phyloP scores from a whole-genome alignment of 805 yeast genomes.

The Starmerella sp. region DNA sequence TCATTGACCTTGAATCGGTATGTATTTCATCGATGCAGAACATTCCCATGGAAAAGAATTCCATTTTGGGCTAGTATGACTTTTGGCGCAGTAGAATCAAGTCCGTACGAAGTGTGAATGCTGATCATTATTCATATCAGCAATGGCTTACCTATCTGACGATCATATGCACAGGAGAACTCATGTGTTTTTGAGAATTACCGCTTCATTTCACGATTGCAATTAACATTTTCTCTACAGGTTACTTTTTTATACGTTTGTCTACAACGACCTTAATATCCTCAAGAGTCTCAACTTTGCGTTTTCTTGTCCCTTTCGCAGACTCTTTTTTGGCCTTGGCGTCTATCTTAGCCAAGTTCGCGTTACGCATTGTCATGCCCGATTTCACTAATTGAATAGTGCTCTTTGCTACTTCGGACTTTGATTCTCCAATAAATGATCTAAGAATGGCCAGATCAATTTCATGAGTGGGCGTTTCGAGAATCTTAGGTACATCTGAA shows the following conservation, averaged over 20 bases:
- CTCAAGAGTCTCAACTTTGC: background rate
- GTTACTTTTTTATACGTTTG: background rate
- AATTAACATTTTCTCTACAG: too few relatives aligned
- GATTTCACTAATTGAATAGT: slow-evolving; percentile 37
- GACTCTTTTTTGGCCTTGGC: slow-evolving; percentile 36
- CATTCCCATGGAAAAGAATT: slow-evolving; percentile 69
- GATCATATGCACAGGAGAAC: too few relatives aligned
- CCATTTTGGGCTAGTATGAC: slow-evolving; percentile 2
- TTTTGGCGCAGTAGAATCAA: too few relatives aligned
- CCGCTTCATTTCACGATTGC: too few relatives aligned
- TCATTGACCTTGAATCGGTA: slow-evolving; percentile 34
- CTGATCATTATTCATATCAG: background rate
- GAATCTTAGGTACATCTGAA: slow-evolving; percentile 58
- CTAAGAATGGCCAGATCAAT: slow-evolving; percentile 69
- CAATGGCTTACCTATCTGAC: background rate
- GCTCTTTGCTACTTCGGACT: slow-evolving; percentile 44
- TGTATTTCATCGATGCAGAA: slow-evolving; percentile 81
- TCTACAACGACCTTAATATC: slow-evolving; percentile 4
- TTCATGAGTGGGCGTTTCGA: slow-evolving; percentile 55
- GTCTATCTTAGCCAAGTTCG: slow-evolving; percentile 54
- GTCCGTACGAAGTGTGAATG: background rate
- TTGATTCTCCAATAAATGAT: slow-evolving; percentile 55
- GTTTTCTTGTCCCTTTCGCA: background rate
- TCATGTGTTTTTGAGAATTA: too few relatives aligned
- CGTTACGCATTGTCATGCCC: slow-evolving; percentile 63